Conservation (phyloP, 768 basidiomycete species). For the Tephrocybe sp. region DNA sequence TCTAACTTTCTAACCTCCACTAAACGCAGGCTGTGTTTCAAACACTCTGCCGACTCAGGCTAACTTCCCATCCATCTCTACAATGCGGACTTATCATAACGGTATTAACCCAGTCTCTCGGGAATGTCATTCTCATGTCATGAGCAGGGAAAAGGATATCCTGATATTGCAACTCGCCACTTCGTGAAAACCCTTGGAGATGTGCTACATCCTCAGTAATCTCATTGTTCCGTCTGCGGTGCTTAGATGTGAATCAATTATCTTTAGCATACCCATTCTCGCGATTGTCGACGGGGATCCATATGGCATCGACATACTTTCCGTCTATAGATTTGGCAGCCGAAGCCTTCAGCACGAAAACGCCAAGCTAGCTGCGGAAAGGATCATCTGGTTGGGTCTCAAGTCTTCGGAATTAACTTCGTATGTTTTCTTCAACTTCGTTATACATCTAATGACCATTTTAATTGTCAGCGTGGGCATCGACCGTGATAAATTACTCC, state of each 20-base stretch:
- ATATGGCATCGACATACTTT: conserved; percentile 89
- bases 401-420: conserved; percentile 60
- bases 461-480: conserved; percentile 49
- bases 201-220: conserved; percentile 59
- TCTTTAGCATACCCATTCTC: conserved; percentile 66
- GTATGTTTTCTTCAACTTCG: conserved; percentile 32
- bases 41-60: conserved; percentile 60
- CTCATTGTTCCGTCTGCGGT: background rate
- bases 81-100: conserved; percentile 76
- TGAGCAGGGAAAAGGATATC: conserved; percentile 91
- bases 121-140: background rate
- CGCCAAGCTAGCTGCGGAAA: conserved; percentile 58
- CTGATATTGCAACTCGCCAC: conserved; percentile 88
- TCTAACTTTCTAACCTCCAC: background rate
- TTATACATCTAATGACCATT: background rate
- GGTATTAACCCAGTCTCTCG: conserved; percentile 32
- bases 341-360: conserved; percentile 67
- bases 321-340: conserved; percentile 85
- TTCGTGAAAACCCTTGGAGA: conserved; percentile 72
- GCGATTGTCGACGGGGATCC: conserved; percentile 89
- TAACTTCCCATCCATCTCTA: conserved; percentile 46
- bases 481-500: conserved; percentile 57
- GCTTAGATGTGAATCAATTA: background rate
- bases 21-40: conserved; percentile 88
- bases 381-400: conserved; percentile 81